These are phyloP conservation scores for Clavispora carvajalis DNA, from an alignment of 805 yeast genomes.

Conservation along the genomic window DNA sequence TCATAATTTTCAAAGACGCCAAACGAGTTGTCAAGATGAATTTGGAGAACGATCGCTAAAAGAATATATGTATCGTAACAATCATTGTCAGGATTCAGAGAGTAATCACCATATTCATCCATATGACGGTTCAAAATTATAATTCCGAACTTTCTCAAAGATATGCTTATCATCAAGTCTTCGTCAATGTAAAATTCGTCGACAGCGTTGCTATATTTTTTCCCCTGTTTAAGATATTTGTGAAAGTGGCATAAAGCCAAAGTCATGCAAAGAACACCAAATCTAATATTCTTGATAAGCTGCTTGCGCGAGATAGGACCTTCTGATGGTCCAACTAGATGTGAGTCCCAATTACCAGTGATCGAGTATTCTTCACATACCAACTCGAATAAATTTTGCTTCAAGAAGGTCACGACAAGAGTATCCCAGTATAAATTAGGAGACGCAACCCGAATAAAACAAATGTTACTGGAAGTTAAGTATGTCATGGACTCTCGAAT, in stretches of 20 bases:
- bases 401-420: slow-evolving; percentile 25
- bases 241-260: slow-evolving; percentile 10
- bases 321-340: slow-evolving; percentile 5
- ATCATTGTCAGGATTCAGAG: slow-evolving; percentile 13
- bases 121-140: slow-evolving; percentile 34
- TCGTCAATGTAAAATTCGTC: slow-evolving; percentile 17
- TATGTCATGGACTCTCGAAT: slow-evolving; percentile 16
- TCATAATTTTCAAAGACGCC: slow-evolving; percentile 41
- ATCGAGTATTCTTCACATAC: slow-evolving; percentile 19
- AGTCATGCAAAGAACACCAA: slow-evolving; percentile 13
- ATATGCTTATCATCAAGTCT: slow-evolving; percentile 25
- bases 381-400: slow-evolving; percentile 26
- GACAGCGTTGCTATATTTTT: slow-evolving; percentile 7
- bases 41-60: slow-evolving; percentile 31
- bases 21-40: slow-evolving; percentile 33
- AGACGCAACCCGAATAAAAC: slow-evolving; percentile 23
- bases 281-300: slow-evolving; percentile 9
- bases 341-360: slow-evolving; percentile 9
- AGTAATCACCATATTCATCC: slow-evolving; percentile 34
- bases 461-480: slow-evolving; percentile 17
- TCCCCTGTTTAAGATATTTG: slow-evolving; percentile 4
- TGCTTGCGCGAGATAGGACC: slow-evolving; percentile 6
- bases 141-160: slow-evolving; percentile 32
- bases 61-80: slow-evolving; percentile 32
- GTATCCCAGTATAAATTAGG: slow-evolving; percentile 24